These are phyloP conservation scores for Bipolaris gigantea DNA, from an alignment of 2,329 filamentous ascomycete genomes.

Conservation along the genomic window DNA sequence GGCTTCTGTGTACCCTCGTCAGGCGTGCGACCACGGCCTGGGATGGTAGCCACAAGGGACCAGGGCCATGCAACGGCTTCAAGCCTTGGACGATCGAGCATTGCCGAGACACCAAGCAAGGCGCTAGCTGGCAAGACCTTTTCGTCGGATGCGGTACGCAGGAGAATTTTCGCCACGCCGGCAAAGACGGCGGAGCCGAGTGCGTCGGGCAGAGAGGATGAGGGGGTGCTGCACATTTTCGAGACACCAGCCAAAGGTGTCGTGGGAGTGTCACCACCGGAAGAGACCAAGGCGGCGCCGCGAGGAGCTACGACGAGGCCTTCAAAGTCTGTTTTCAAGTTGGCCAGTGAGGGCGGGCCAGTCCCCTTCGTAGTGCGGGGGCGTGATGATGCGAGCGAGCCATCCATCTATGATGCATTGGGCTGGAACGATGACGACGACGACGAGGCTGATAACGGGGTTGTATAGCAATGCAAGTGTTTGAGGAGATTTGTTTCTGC, in stretches of 20 bases:
- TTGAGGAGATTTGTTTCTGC: slow-evolving; percentile 9
- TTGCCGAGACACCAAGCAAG: slow-evolving; percentile 50
- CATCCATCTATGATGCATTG: slow-evolving; percentile 48
- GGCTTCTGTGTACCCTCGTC: slow-evolving; percentile 48
- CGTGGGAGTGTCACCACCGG: slow-evolving; percentile 16
- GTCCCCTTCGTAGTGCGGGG: slow-evolving; percentile 13
- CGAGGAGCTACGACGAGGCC: slow-evolving; percentile 25
- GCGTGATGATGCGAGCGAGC: slow-evolving; percentile 19
- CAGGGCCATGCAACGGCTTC: slow-evolving; percentile 35
- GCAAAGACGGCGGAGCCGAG: slow-evolving; percentile 22
- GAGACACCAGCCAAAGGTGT: slow-evolving; percentile 31
- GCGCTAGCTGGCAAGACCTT: slow-evolving; percentile 39
- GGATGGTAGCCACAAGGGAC: slow-evolving; percentile 32
- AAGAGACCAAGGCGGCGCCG: slow-evolving; percentile 7
- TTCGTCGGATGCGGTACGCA: slow-evolving; percentile 27
- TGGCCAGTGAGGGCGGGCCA: background rate
- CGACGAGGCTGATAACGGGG: slow-evolving; percentile 33
- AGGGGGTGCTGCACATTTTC: slow-evolving; percentile 15
- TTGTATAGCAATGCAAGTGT: slow-evolving; percentile 16
- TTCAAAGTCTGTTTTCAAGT: slow-evolving; percentile 14
- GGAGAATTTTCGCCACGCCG: slow-evolving; percentile 41
- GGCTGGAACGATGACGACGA: slow-evolving; percentile 53
- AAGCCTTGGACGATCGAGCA: slow-evolving; percentile 30
- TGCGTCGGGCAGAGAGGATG: background rate
- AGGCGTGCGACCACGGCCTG: slow-evolving; percentile 34